Evolutionary conservation across 2,329 filamentous ascomycete species (phyloP).

Genomic region (Aspergillus ibericus): DNA sequence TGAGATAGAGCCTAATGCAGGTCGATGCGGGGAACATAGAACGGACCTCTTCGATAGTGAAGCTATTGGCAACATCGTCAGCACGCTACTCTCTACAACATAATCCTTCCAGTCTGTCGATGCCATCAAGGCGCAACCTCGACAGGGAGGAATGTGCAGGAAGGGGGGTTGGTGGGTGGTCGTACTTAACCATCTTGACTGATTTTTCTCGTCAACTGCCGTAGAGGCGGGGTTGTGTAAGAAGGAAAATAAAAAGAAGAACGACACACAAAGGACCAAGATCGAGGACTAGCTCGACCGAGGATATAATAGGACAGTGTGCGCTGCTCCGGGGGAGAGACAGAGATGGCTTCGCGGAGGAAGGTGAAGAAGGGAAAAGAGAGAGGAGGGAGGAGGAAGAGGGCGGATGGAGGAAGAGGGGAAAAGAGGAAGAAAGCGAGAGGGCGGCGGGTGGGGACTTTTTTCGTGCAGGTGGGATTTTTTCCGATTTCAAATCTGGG

Average conservation of each 20-base stretch:
- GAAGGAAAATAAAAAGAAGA: slow-evolving; percentile 31
- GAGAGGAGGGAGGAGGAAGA: slow-evolving; percentile 31
- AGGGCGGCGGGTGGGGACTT: slow-evolving; percentile 27
- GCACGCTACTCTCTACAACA: slow-evolving; percentile 18
- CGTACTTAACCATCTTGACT: slow-evolving; percentile 99
- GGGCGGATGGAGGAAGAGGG: slow-evolving; percentile 28
- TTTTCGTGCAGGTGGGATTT: slow-evolving; percentile 24
- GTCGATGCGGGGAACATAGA: slow-evolving; percentile 9
- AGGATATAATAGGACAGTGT: slow-evolving; percentile 34
- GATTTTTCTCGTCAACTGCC: slow-evolving; percentile 51
- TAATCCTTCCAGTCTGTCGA: background rate
- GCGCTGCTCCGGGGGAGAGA: slow-evolving; percentile 39
- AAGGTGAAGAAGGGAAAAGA: slow-evolving; percentile 32
- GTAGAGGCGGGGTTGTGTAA: slow-evolving; percentile 43
- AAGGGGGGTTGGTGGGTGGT: slow-evolving; percentile 35
- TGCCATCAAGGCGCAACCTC: background rate
- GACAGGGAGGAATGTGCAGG: background rate
- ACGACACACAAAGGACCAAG: slow-evolving; percentile 43
- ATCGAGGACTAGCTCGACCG: slow-evolving; percentile 48
- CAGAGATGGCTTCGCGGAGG: slow-evolving; percentile 28
- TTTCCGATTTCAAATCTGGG: slow-evolving; percentile 33
- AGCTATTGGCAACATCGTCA: slow-evolving; percentile 60
- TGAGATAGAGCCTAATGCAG: background rate
- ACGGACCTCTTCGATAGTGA: slow-evolving; percentile 89
- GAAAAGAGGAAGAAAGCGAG: slow-evolving; percentile 23